These are phyloP conservation scores for Dalbergia cochinchinensis DNA, from an alignment of 306 rosid species.

Conservation along the genomic window DNA sequence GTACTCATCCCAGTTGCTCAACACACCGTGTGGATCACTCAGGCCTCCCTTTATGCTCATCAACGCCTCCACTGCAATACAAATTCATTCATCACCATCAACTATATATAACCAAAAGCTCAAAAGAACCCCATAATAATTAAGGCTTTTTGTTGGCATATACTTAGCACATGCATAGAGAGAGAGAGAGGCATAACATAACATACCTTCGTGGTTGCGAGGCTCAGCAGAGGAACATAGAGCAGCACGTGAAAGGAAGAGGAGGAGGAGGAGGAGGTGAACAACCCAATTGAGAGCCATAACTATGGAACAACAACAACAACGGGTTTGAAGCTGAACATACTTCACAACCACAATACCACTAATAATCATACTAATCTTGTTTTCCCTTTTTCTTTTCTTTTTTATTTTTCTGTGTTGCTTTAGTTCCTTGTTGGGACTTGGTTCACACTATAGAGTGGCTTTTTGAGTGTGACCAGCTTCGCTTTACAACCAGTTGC, in stretches of 20 bases:
- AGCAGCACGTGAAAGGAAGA: conserved; percentile 44
- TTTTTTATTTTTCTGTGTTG: neutral
- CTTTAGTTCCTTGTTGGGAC: neutral
- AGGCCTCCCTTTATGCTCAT: conserved; percentile 60
- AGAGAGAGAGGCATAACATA: too few relatives aligned
- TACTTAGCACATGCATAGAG: neutral
- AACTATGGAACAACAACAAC: neutral
- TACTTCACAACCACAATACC: conserved; percentile 3
- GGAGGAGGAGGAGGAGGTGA: conserved; percentile 36
- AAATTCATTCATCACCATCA: too few relatives aligned
- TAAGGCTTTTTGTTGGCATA: neutral
- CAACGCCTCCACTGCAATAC: conserved; percentile 79
- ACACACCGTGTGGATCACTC: conserved; percentile 80
- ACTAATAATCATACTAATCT: too few relatives aligned
- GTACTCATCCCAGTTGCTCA: conserved; percentile 87
- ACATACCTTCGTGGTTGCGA: conserved; percentile 91
- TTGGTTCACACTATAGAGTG: neutral
- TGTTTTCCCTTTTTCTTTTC: too few relatives aligned
- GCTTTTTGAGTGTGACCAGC: neutral
- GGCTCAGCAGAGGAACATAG: conserved; percentile 72
- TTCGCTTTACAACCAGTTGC: neutral
- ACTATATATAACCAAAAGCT: neutral
- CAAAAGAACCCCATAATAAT: neutral
- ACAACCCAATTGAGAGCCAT: conserved; percentile 53
- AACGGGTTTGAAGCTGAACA: conserved; percentile 13